Conservation (phyloP, 164 flowering plant genomes). For the Magnolia changhungtana region DNA sequence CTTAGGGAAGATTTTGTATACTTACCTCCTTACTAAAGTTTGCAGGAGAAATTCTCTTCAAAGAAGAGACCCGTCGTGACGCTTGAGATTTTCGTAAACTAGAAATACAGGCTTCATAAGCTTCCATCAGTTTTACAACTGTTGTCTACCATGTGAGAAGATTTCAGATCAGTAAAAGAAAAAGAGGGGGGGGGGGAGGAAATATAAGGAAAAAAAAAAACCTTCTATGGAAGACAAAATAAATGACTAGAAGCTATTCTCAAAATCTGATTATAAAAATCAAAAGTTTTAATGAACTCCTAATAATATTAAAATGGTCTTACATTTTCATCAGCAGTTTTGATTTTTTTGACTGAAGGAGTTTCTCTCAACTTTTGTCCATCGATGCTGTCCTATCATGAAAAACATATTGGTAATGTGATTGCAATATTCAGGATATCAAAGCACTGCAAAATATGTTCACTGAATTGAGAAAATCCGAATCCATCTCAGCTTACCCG, state of each 20-base stretch:
- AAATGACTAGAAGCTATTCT: background rate
- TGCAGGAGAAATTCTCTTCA: constrained; percentile 65
- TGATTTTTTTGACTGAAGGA: constrained; percentile 20
- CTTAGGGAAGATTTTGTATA: background rate
- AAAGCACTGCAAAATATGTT: background rate
- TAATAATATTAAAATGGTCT: constrained; percentile 12
- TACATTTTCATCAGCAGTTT: constrained; percentile 38
- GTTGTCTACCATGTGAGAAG: constrained; percentile 48
- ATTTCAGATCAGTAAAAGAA: background rate
- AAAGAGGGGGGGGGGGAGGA: too few species aligned
- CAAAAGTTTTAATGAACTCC: background rate
- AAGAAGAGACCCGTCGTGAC: constrained; percentile 48
- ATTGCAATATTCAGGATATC: background rate
- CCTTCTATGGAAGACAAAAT: background rate
- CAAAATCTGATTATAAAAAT: background rate
- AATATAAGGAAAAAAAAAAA: background rate
- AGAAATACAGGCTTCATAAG: constrained; percentile 67
- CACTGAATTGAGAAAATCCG: background rate
- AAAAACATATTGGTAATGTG: background rate
- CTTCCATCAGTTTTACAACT: constrained; percentile 59
- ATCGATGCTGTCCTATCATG: constrained; percentile 35
- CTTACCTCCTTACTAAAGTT: constrained; percentile 86
- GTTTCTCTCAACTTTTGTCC: constrained; percentile 18
- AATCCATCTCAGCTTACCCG: constrained; percentile 31
- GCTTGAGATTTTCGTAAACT: constrained; percentile 60